Base-by-base conservation (phyloP, 2,329 filamentous ascomycete species). In the Ascochyta lentis region DNA sequence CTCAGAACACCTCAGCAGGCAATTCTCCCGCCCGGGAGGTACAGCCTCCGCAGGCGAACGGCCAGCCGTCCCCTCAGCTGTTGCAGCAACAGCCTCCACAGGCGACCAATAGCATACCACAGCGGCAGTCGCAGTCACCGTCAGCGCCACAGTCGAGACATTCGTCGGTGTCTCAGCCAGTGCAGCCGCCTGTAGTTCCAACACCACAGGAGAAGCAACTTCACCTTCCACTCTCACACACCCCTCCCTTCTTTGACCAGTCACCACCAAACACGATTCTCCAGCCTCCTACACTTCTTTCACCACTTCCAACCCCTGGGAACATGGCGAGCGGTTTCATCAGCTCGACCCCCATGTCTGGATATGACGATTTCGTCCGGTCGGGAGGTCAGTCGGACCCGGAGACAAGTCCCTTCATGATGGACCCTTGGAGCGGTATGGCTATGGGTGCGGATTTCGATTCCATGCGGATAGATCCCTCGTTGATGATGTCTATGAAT, bases 361-460 rank as follows among this genome's bases (percentile, higher is more conserved):
- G 77, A 13, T 81, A 78, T 55, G 77, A 80, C 19, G 78, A 81
- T 29, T 80, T 81, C 54, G 68, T 74, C 29, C 61, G 72, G 43
- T 72, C 72, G 23, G 74, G 72, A 15, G 77, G 79, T 29, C 70
- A 73, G 23, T 75, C 78, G 2, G 78, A 81, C 8, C 70, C 70
- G 13, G 73, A 70, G 15, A 70, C 76, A 8, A 81, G 78, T 63
- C 80, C 80, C 4, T 82, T 80, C 66, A 75, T 80, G 71, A 75
- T 82, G 64, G 79, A 82, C 59, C 68, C 71, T 6, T 82, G 80
- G 80, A 72, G 71, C 39, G 74, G 78, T 48, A 77, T 81, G 70
- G 70, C 77, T 19, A 77, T 82, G 70, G 73, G 76, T 8, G 66
- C 77, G 12, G 76, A 75, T 0, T 80, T 77, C 54, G 79, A 81